Base-by-base conservation (phyloP, 225 moss, liverwort and hornwort genomes). In the Thuidium tamariscinum region DNA sequence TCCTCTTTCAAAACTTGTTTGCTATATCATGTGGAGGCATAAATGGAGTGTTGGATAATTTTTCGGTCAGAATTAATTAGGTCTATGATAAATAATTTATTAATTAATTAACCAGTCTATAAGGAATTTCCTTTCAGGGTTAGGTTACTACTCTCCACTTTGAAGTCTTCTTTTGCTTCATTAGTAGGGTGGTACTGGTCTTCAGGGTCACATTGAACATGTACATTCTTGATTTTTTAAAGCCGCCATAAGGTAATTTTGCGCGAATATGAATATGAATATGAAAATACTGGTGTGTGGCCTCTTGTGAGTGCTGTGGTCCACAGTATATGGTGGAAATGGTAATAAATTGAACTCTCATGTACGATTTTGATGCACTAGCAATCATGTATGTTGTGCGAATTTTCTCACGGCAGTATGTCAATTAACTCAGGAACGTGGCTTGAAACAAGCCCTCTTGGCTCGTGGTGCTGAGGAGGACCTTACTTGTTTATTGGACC, bases 401-500 rank as follows among this genome's bases (percentile, higher is more conserved):
- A 72, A 41, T n/a, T 57, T 87, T 78, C 77, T 89, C 36, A 91
- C 78, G 82, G 70, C 32, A 69, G 85, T 74, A 26, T 80, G 61
- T 59, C 55, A 59, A 44, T 83, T 41, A 54, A 79, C 85, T 46
- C 88, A 93, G 94, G 94, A 93, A 83, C 94, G 96, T 82, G 95
- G 95, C 34, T 88, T 96, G 78, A 87, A 88, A 59, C 95, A 95
- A 93, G 93, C 92, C 83, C 92, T 96, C 73, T 74, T 95, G 80
- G 93, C 95, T 54, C 92, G 93, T 67, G 96, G 96, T 51, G 61
- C 84, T 54, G 82, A 94, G 87, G 95, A 93, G 32, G 95, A 96
- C 59, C 91, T 96, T 37, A 80, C 92, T 52, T 93, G 92, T 83
- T 92, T 96, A 51, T 83, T 90, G 83, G 96, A 95, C 68, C 94